Percentiles rank a stretch among this genome's conserved stretches.
phyloP scores from a whole-genome alignment of 2,329 filamentous ascomycete species.

The Aureobasidium sp. region DNA sequence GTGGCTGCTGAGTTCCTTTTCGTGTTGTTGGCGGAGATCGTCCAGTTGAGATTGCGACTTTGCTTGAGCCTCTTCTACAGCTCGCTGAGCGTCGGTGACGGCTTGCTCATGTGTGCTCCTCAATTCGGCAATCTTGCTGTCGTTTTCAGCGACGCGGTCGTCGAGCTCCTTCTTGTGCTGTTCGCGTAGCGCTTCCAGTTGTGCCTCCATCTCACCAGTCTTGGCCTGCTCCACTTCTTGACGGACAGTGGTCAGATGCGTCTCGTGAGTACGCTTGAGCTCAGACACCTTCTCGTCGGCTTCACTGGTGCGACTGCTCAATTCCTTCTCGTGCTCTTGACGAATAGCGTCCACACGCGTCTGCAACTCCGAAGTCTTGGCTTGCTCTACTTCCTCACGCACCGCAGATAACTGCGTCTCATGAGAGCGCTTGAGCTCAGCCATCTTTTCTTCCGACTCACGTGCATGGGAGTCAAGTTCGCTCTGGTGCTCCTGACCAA shows the following conservation, averaged over 20 bases:
- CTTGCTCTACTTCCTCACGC: neutral
- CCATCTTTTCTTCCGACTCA: neutral
- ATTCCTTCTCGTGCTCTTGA: neutral
- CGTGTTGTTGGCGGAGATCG: neutral
- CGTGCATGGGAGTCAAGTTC: neutral
- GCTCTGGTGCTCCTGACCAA: neutral
- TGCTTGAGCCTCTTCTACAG: neutral
- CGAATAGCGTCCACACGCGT: neutral
- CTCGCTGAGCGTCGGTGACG: neutral
- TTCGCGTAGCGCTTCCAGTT: neutral
- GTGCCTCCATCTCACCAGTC: neutral
- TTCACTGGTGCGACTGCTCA: neutral
- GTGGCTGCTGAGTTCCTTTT: slow-evolving; percentile 1
- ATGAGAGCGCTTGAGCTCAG: neutral
- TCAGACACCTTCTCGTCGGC: neutral
- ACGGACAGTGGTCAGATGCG: neutral
- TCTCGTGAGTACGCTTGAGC: neutral
- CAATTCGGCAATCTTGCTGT: neutral
- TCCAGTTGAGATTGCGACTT: neutral
- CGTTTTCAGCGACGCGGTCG: neutral
- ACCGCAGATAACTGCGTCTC: neutral
- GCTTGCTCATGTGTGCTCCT: neutral
- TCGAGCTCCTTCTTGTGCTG: neutral
- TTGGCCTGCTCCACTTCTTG: neutral
- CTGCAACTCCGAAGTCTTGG: neutral